Base-by-base conservation (phyloP, 2,329 filamentous ascomycete species). In the Cladosporium colombiae region DNA sequence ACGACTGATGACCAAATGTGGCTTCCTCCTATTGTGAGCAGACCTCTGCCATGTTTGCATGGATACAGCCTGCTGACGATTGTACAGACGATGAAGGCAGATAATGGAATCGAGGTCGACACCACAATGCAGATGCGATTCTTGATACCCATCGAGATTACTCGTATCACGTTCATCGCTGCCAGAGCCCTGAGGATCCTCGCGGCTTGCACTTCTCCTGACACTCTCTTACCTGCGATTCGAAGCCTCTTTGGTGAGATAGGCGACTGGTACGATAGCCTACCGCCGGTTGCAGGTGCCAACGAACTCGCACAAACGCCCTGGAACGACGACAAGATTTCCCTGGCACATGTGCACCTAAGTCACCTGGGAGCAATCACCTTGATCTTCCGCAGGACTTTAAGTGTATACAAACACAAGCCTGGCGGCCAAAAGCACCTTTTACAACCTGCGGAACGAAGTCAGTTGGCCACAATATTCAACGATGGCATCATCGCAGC, bases 361-460 rank as follows among this genome's bases (percentile, higher is more conserved):
- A 50, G 50, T 27, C 60, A 56, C 10, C 60, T 63, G 23, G 60
- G 60, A 23, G 60, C 60, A 25, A 53, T 63, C 23, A 63, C 49
- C 14, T 40, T 63, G 31, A 63, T 63, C 33, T 23, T 55, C 18
- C 60, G 60, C 2, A 44, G 50, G 35, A 63, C 60, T 18, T 31
- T 63, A 23, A 56, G 60, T 35, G 40, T 63, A 1, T 63, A 63
- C 49, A 56, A 40, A 31, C 60, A 46, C 4, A 53, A 46, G 18
- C 16, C 33, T 10, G 23, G 35, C 21, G 33, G 49, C 8, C 60
- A 63, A 6, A 63, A 55, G 35, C 50, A 53, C 5, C 16, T 23
- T 2, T 29, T 63, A 35, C 60, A 44, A 21, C 60, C 60, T 16
- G 33, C 10, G 4, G 60, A 63, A 27, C 60, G 60, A 37, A 55